Evolutionary conservation across 345 rosid genomes (phyloP).

Genomic region (Diplotaxis tenuifolia): DNA sequence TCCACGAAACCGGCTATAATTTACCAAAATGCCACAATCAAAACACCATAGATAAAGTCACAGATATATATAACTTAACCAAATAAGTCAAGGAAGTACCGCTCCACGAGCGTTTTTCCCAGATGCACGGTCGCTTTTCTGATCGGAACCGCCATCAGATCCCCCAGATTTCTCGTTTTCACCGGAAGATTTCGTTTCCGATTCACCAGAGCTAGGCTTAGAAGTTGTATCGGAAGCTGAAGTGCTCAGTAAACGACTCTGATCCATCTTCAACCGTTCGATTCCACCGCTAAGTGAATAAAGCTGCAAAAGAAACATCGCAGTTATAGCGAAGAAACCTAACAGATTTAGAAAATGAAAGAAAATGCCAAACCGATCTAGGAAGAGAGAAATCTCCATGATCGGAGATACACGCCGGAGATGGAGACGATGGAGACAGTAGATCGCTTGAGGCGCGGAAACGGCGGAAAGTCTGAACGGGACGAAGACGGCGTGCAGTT

Average conservation of each 20-base stretch:
- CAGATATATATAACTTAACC: not conserved
- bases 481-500: constrained; percentile 42
- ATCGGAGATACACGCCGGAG: constrained; percentile 31
- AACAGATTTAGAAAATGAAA: not conserved
- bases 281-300: constrained; percentile 37
- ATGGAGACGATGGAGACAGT: constrained; percentile 14
- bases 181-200: constrained; percentile 40
- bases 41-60: not conserved
- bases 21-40: constrained; percentile 10
- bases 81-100: constrained; percentile 45
- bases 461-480: constrained; percentile 22
- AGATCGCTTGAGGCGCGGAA: constrained; percentile 22
- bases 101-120: constrained; percentile 92
- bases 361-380: constrained; percentile 43
- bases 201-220: constrained; percentile 12
- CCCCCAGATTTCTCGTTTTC: constrained; percentile 52
- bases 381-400: constrained; percentile 32
- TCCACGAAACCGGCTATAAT: constrained; percentile 88
- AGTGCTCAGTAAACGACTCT: constrained; percentile 43
- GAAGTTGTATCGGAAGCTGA: constrained; percentile 27
- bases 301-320: constrained; percentile 35
- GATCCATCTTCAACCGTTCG: constrained; percentile 29
- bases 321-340: not conserved
- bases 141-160: constrained; percentile 56
- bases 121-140: constrained; percentile 42